A percentile compares a stretch with the other conserved stretches of the same genome.
phyloP scores from a whole-genome alignment of 345 rosid species.

The Bretschneidera sinensis region DNA sequence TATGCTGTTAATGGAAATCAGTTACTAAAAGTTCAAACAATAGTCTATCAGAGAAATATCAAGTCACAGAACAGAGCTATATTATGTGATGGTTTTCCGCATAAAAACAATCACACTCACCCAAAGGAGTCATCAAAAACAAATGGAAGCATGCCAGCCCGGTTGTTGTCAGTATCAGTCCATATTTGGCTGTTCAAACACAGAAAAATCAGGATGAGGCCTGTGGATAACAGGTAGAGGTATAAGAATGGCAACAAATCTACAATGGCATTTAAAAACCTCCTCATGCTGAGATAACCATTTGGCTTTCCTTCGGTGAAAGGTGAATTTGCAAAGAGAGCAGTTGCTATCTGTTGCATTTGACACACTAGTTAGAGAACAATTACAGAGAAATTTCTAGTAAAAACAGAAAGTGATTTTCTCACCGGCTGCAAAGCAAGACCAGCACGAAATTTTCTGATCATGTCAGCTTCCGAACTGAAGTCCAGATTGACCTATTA shows the following conservation, averaged over 20 bases:
- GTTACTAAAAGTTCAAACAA: background rate
- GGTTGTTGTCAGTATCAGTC: constrained; percentile 92
- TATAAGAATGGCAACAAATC: constrained; percentile 5
- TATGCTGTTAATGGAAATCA: background rate
- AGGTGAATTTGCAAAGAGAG: constrained; percentile 97
- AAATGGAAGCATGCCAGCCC: constrained; percentile 95
- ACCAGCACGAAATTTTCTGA: constrained; percentile 89
- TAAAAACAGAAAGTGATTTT: constrained; percentile 16
- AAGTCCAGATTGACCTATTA: constrained; percentile 94
- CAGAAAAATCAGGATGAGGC: constrained; percentile 20
- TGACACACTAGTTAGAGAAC: constrained; percentile 27
- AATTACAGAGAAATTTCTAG: constrained; percentile 12
- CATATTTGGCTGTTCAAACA: constrained; percentile 74
- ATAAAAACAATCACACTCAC: constrained; percentile 40
- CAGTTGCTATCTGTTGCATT: constrained; percentile 89
- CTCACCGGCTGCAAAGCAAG: constrained; percentile 98
- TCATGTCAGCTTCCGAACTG: constrained; percentile 95
- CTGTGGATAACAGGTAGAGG: constrained; percentile 1
- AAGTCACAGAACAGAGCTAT: background rate
- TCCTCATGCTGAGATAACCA: constrained; percentile 97
- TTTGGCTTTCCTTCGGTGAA: constrained; percentile 96
- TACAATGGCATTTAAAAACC: constrained; percentile 36
- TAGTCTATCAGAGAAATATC: background rate
- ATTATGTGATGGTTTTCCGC: background rate
- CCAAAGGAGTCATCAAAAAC: constrained; percentile 91